Percentiles rank a stretch among this genome's conserved stretches.
phyloP scores from a whole-genome alignment of 208 protist genomes.

The Phytomonas francai region DNA sequence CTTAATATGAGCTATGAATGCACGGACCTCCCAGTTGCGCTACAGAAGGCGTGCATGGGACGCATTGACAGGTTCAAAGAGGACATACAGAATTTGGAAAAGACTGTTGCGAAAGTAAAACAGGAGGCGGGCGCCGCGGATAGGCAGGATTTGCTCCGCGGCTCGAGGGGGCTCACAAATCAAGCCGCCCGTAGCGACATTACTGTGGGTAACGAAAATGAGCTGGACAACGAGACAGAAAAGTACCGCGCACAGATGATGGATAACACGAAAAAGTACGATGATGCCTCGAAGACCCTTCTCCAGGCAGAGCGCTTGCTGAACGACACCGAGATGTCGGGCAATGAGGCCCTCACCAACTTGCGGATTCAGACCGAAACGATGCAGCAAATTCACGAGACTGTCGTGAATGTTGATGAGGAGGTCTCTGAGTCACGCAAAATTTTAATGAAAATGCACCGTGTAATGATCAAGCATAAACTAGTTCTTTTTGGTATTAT shows the following conservation, averaged over 20 bases:
- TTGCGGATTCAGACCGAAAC: slow-evolving; percentile 61
- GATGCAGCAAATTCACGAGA: slow-evolving; percentile 58
- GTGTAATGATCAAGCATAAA: slow-evolving; percentile 73
- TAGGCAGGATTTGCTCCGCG: slow-evolving; percentile 39
- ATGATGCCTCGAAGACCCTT: slow-evolving; percentile 43
- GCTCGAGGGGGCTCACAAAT: background rate
- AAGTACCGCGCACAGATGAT: slow-evolving; percentile 55
- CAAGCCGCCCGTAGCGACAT: background rate
- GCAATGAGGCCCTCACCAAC: slow-evolving; percentile 41
- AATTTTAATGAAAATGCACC: slow-evolving; percentile 56
- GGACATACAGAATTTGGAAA: slow-evolving; percentile 26
- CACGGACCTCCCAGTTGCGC: slow-evolving; percentile 36
- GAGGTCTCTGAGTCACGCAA: slow-evolving; percentile 64
- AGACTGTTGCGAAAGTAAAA: slow-evolving; percentile 29
- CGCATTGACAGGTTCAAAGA: slow-evolving; percentile 35
- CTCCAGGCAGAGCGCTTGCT: slow-evolving; percentile 53
- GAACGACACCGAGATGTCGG: slow-evolving; percentile 55
- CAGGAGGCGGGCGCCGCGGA: slow-evolving; percentile 41
- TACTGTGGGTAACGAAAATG: slow-evolving; percentile 1
- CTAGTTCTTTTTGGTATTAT: slow-evolving; percentile 50
- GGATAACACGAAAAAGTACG: slow-evolving; percentile 66
- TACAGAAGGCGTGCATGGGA: slow-evolving; percentile 33
- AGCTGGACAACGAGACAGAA: slow-evolving; percentile 41
- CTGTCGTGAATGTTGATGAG: slow-evolving; percentile 56
- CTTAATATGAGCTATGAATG: slow-evolving; percentile 75